phyloP scores from a whole-genome alignment of 257 asterid species.

The Capsicum rhomboideum region DNA sequence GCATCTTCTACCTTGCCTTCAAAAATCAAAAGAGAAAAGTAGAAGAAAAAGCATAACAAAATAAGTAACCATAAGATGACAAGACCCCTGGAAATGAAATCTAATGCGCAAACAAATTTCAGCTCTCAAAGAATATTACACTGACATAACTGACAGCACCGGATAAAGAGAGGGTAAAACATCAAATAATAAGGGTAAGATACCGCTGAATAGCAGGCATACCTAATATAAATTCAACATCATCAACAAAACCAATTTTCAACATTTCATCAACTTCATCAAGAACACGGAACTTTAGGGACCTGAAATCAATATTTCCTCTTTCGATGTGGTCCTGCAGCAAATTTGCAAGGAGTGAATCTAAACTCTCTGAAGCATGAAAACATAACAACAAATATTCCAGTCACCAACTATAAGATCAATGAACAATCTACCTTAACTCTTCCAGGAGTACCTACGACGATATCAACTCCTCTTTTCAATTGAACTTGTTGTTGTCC shows the following conservation, averaged over 20 bases:
- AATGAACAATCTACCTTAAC: slow-evolving; percentile 52
- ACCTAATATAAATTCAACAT: slow-evolving; percentile 95
- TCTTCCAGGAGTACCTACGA: slow-evolving; percentile 92
- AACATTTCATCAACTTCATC: slow-evolving; percentile 99
- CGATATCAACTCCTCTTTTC: slow-evolving; percentile 83
- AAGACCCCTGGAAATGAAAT: neutral
- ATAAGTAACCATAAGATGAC: neutral
- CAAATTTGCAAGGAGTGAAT: neutral
- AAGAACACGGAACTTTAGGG: slow-evolving; percentile 81
- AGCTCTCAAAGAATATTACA: neutral
- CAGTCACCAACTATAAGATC: neutral
- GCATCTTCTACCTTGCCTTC: slow-evolving; percentile 79
- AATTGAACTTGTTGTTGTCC: slow-evolving; percentile 45
- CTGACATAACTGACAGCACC: neutral
- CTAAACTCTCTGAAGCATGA: neutral
- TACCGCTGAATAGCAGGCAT: slow-evolving; percentile 2
- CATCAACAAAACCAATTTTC: slow-evolving; percentile 98
- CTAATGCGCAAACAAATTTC: neutral
- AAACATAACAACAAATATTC: neutral
- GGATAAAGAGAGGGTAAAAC: neutral
- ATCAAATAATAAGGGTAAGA: neutral
- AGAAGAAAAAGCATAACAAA: neutral
- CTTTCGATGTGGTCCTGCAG: slow-evolving; percentile 78
- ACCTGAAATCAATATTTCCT: slow-evolving; percentile 70
- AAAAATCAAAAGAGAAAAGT: neutral